phyloP scores from a whole-genome alignment of 2,329 filamentous ascomycete species.

The Colletotrichum lini region DNA sequence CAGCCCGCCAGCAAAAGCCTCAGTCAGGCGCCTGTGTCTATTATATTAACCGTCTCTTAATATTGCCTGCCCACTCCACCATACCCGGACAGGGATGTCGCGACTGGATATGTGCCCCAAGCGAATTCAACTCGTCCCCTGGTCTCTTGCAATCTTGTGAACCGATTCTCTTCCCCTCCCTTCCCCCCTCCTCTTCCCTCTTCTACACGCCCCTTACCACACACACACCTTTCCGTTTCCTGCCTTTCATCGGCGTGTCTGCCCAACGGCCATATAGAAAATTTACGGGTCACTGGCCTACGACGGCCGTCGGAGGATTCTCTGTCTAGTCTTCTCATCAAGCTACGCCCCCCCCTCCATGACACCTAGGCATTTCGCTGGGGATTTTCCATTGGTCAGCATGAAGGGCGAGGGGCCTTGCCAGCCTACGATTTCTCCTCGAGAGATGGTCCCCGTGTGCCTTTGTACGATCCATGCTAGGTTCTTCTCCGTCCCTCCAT shows the following conservation, averaged over 20 bases:
- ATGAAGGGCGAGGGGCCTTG: slow-evolving; percentile 33
- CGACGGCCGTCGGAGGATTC: slow-evolving; percentile 62
- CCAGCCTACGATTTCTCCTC: slow-evolving; percentile 42
- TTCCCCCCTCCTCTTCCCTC: slow-evolving; percentile 44
- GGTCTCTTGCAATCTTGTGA: slow-evolving; percentile 62
- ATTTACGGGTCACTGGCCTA: slow-evolving; percentile 58
- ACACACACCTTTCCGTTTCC: slow-evolving; percentile 57
- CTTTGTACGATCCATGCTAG: slow-evolving; percentile 47
- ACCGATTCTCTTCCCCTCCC: slow-evolving; percentile 56
- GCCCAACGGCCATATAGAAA: slow-evolving; percentile 63
- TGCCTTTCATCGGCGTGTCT: slow-evolving; percentile 56
- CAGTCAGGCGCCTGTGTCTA: slow-evolving; percentile 42
- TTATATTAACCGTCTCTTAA: slow-evolving; percentile 42
- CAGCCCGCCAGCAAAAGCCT: slow-evolving; percentile 38
- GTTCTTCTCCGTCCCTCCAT: slow-evolving; percentile 52
- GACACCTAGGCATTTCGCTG: slow-evolving; percentile 43
- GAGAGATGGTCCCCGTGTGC: slow-evolving; percentile 44
- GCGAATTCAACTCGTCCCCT: slow-evolving; percentile 51
- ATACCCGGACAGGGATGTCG: slow-evolving; percentile 40
- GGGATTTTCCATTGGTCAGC: slow-evolving; percentile 47
- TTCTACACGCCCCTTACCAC: slow-evolving; percentile 45
- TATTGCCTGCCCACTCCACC: slow-evolving; percentile 41
- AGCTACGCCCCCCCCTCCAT: slow-evolving; percentile 43
- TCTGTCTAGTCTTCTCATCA: slow-evolving; percentile 59
- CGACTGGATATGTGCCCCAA: slow-evolving; percentile 47